Evolutionary conservation across 2,329 filamentous ascomycete species (phyloP), one percentile per base, ranked within the genome.

Genomic region (Trichoderma sp.): DNA sequence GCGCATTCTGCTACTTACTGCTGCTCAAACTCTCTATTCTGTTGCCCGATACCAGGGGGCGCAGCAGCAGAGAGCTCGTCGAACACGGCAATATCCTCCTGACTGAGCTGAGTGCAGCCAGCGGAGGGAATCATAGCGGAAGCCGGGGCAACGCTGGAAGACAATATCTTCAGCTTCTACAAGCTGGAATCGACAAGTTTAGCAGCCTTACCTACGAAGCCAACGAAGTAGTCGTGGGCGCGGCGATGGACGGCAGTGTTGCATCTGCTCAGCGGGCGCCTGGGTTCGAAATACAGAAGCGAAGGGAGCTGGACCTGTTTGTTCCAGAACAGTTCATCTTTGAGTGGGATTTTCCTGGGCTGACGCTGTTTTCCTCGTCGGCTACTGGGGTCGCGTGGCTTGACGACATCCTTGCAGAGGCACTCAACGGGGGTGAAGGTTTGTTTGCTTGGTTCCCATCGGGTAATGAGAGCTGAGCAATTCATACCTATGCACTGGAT

Each of bases 311-410:
- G 39, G 81, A 85, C 61, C 79, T 78, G 9, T 85, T 85, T 72
- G 78, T 83, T 0, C 83, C 83, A 0, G 80, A 81, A 67, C 81
- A 85, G 64, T 85, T 85, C 67, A 78, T 84, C 0, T 81, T 83
- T n/a, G 83, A 85, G 65, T 85, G 82, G 83, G 82, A 84, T 66
- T 85, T 85, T 67, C 83, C 83, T 0, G 83, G 82, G 0, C 69
- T 85, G 43, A 83, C 72, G 0, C 81, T 75, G 63, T 85, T 73
- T 58, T 74, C 72, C 1, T 73, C 69, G 4, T 73, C 69, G 0
- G 69, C 67, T 0, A 71, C 70, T 1, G 70, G 71, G 7, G 66
- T 70, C 7, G 69, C 70, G 1, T 74, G 72, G 72, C 61, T 73
- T 3, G 71, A 73, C 45, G 70, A 71, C 28, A 70, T 74, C 30